These are phyloP conservation scores for Protomyces macrosporus DNA, from an alignment of 1,139 yeast species.

Conservation along the genomic window DNA sequence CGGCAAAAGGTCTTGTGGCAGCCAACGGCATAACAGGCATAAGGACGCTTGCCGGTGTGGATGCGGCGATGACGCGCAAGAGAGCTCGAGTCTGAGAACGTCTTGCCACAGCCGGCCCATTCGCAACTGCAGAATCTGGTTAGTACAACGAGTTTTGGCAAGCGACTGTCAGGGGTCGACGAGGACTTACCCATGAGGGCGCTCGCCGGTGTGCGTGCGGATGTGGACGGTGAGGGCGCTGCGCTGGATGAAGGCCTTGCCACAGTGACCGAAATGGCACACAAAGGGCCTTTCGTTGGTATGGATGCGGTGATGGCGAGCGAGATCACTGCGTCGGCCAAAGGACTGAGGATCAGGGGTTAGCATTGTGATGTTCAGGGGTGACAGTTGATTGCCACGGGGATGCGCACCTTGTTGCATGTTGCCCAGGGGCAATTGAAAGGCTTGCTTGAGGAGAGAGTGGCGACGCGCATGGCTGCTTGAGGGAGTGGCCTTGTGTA, in stretches of 20 bases:
- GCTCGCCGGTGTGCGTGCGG: constrained; percentile 87
- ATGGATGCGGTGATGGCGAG: constrained; percentile 52
- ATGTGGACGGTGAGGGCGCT: constrained; percentile 59
- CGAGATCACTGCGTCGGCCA: constrained; percentile 31
- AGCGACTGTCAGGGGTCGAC: neutral
- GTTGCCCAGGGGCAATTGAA: neutral
- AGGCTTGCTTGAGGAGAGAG: neutral
- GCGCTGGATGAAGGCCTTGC: constrained; percentile 62
- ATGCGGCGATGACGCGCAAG: constrained; percentile 35
- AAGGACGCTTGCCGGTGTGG: constrained; percentile 55
- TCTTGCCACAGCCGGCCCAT: constrained; percentile 43
- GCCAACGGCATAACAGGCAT: constrained; percentile 62
- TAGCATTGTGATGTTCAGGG: neutral
- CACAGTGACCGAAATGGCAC: constrained; percentile 65
- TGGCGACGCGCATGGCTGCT: neutral
- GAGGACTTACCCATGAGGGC: constrained; percentile 51
- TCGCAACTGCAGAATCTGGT: constrained; percentile 46
- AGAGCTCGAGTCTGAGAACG: constrained; percentile 31
- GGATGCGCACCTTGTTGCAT: neutral
- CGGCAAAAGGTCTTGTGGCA: constrained; percentile 49
- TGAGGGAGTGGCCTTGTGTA: neutral
- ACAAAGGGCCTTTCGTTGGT: constrained; percentile 61
- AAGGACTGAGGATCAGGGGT: constrained; percentile 27
- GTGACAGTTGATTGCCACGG: neutral
- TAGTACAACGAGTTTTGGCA: neutral